Conservation (phyloP, 1,284 basidiomycete species). For the Coniferiporia weirii region DNA sequence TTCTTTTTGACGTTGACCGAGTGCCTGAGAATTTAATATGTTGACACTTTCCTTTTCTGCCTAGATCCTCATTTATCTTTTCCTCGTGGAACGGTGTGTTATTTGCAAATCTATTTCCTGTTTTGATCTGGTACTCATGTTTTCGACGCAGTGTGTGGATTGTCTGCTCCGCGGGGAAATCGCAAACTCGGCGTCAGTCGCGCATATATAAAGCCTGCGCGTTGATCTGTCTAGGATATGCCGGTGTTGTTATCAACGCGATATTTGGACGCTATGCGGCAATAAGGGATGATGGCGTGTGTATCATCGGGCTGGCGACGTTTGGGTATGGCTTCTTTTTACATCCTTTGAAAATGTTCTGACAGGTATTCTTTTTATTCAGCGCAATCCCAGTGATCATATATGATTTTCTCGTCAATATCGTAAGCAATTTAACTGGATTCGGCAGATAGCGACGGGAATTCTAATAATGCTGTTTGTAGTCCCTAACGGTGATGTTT, state of each 20-base stretch:
- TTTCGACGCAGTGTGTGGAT: conserved; percentile 12
- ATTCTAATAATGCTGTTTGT: not conserved
- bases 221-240: conserved; percentile 29
- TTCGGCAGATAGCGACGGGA: not conserved
- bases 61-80: conserved; percentile 17
- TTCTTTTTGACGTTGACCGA: too few relatives aligned
- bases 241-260: conserved; percentile 29
- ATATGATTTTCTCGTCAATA: conserved; percentile 36
- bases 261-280: conserved; percentile 35
- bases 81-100: conserved; percentile 16
- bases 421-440: conserved; percentile 18
- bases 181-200: conserved; percentile 22
- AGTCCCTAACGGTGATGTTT: conserved; percentile 40
- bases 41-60: not conserved
- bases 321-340: conserved; percentile 24
- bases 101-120: not conserved
- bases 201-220: conserved; percentile 33
- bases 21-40: too few relatives aligned
- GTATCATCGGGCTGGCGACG: conserved; percentile 39
- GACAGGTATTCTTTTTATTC: not conserved
- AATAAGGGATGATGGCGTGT: conserved; percentile 32
- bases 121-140: not conserved
- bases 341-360: not conserved
- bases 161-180: conserved; percentile 15
- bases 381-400: conserved; percentile 36